Conservation (phyloP, 2,329 filamentous ascomycete species). For the Fusarium floridanum region DNA sequence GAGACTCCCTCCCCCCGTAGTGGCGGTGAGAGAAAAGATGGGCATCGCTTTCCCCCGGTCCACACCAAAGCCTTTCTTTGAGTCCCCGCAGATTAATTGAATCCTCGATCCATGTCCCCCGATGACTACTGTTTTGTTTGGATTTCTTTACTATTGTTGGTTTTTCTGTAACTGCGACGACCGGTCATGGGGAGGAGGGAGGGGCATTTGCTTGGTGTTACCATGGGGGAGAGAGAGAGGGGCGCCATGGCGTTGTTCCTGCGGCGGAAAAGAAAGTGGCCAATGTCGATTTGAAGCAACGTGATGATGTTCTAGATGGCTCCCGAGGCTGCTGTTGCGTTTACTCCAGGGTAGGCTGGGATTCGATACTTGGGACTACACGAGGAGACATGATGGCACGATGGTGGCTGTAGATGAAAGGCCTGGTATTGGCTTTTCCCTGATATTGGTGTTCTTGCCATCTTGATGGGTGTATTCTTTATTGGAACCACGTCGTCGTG, state of each 20-base stretch:
- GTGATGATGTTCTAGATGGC: background rate
- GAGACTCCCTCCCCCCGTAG: slow-evolving; percentile 7
- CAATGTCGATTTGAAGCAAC: background rate
- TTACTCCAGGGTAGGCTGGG: slow-evolving; percentile 27
- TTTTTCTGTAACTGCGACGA: slow-evolving; percentile 40
- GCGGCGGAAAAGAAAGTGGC: background rate
- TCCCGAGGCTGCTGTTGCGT: background rate
- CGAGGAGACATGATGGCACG: slow-evolving; percentile 1
- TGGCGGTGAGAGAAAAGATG: slow-evolving; percentile 34
- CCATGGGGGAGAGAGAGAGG: slow-evolving; percentile 12
- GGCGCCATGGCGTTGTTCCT: slow-evolving; percentile 1
- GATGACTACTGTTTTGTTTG: slow-evolving; percentile 34
- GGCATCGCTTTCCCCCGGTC: background rate
- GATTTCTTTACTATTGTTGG: background rate
- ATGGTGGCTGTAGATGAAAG: background rate
- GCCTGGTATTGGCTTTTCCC: background rate
- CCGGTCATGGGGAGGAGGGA: background rate
- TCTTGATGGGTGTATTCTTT: background rate
- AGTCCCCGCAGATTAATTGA: slow-evolving; percentile 31
- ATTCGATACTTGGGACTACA: slow-evolving; percentile 3
- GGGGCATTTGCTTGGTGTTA: slow-evolving; percentile 15
- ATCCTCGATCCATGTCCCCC: slow-evolving; percentile 6
- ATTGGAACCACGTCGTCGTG: slow-evolving; percentile 34
- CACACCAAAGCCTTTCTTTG: slow-evolving; percentile 12
- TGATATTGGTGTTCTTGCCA: background rate